Conservation (phyloP, 345 rosid species). For the Eucalyptus pumila region DNA sequence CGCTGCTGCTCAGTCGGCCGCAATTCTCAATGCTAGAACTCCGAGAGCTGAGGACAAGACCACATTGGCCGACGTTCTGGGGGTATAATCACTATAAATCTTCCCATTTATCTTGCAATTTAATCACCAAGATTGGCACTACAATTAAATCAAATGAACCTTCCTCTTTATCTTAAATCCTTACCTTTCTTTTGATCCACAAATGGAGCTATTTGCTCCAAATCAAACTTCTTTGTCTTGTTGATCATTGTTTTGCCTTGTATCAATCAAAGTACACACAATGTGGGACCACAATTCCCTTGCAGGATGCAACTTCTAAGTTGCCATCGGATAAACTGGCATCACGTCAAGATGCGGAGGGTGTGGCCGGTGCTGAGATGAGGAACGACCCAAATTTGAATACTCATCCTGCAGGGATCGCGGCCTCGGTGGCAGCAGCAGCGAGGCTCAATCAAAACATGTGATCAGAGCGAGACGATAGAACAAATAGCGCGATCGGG, state of each 20-base stretch:
- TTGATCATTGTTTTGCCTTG: too few species aligned
- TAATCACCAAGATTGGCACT: not conserved
- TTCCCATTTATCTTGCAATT: not conserved
- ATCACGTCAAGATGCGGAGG: slow-evolving; percentile 58
- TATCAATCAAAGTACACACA: not conserved
- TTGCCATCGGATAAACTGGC: slow-evolving; percentile 53
- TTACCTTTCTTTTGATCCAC: not conserved
- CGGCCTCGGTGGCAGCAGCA: slow-evolving; percentile 54
- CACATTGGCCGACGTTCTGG: slow-evolving; percentile 48
- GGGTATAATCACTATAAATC: not conserved
- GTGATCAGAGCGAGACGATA: not conserved
- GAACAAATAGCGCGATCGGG: not conserved
- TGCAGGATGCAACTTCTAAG: slow-evolving; percentile 52
- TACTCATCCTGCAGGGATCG: slow-evolving; percentile 58
- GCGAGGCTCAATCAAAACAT: slow-evolving; percentile 52
- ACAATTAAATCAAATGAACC: not conserved
- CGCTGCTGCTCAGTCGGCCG: slow-evolving; percentile 69
- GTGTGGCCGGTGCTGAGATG: slow-evolving; percentile 72
- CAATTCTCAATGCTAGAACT: slow-evolving; percentile 43
- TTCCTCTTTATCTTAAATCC: not conserved
- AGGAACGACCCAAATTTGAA: slow-evolving; percentile 61
- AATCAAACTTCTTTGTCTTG: too few species aligned
- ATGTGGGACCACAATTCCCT: not conserved
- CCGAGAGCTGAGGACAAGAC: slow-evolving; percentile 38
- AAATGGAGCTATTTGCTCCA: not conserved